A percentile compares a stretch with the other conserved stretches of the same genome.
These are phyloP conservation scores for Sporothrix mexicana DNA, from an alignment of 2,329 filamentous ascomycete species.

Conservation along the genomic window DNA sequence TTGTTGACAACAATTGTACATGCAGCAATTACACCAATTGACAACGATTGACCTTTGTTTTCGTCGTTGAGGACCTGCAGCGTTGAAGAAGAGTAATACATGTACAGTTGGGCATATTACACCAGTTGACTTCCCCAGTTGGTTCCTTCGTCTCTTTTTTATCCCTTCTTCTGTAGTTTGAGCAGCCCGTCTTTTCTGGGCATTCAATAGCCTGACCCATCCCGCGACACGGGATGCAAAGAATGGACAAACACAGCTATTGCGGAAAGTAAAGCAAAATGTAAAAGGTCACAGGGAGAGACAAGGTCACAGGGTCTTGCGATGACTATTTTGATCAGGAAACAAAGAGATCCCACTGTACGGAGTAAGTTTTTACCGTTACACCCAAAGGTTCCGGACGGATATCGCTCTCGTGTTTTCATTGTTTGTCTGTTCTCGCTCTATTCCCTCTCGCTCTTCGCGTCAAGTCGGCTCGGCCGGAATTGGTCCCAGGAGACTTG, in stretches of 20 bases:
- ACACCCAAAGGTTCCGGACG: no score
- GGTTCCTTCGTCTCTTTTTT: background rate
- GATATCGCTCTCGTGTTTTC: no score
- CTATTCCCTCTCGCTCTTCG: background rate
- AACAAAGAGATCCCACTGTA: background rate
- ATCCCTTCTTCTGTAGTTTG: no score
- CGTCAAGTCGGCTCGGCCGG: constrained; percentile 9
- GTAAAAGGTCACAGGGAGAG: background rate
- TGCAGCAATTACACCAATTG: background rate
- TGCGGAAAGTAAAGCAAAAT: no score
- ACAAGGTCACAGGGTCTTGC: background rate
- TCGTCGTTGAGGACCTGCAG: background rate
- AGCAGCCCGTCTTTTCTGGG: no score
- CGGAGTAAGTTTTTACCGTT: background rate
- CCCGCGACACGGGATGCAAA: no score
- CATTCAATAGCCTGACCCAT: no score
- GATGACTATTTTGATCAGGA: constrained; percentile 4
- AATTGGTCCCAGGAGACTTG: background rate
- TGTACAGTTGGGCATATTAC: no score
- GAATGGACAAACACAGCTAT: no score
- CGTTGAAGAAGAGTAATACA: background rate
- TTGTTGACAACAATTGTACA: background rate
- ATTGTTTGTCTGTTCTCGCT: no score
- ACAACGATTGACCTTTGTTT: background rate
- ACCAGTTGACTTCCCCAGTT: background rate